Percentiles rank a stretch among this genome's conserved stretches.
Evolutionary conservation across 805 yeast genomes (phyloP).

Genomic region (Lipomyces yamanashiensis): DNA sequence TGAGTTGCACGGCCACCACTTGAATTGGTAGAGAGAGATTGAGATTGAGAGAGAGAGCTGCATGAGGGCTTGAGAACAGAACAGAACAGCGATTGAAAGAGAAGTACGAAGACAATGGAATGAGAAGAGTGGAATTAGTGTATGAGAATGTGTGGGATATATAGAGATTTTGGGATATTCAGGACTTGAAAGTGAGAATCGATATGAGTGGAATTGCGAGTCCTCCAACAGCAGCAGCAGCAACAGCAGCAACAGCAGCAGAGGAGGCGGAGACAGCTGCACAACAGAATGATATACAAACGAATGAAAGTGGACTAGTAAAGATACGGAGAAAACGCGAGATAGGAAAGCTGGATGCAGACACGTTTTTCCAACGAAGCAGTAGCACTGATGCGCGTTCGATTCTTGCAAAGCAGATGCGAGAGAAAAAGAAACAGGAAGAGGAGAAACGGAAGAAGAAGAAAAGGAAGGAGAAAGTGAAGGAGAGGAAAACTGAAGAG

Average conservation of each 20-base stretch:
- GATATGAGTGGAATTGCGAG: no score
- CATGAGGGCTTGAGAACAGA: background rate
- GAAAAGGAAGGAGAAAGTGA: background rate
- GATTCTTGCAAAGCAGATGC: background rate
- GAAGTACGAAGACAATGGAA: background rate
- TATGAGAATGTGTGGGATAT: background rate
- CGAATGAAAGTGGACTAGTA: no score
- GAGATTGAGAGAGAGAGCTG: background rate
- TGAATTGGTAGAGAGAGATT: background rate
- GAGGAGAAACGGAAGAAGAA: constrained; percentile 1
- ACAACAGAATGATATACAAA: background rate
- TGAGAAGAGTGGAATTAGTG: no score
- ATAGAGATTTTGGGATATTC: no score
- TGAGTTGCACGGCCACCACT: no score
- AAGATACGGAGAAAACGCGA: background rate
- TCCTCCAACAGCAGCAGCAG: no score
- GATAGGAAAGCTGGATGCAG: constrained; percentile 1
- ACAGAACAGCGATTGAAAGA: background rate
- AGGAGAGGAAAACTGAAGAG: constrained; percentile 2
- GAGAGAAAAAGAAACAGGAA: constrained; percentile 1
- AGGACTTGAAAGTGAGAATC: no score
- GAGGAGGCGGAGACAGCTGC: no score
- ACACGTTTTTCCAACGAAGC: constrained; percentile 4
- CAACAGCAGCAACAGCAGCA: no score
- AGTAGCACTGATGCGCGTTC: background rate